These are phyloP conservation scores for Zizania palustris DNA, from an alignment of 202 grass and related monocot genomes.

Conservation along the genomic window DNA sequence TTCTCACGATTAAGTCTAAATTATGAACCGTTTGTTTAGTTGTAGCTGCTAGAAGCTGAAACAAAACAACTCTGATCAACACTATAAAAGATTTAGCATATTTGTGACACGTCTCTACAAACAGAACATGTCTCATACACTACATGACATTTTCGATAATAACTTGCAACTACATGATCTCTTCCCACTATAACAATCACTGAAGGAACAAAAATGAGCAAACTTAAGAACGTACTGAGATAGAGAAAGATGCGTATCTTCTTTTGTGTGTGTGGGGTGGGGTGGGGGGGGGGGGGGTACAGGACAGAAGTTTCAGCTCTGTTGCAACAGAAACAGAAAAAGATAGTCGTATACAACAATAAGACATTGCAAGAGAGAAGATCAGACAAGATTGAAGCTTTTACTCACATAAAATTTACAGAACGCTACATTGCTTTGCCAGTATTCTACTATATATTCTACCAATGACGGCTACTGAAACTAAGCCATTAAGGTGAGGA, in stretches of 20 bases:
- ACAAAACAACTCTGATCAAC: neutral
- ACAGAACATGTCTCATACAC: neutral
- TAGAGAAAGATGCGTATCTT: neutral
- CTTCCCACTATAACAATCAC: neutral
- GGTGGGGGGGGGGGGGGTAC: too few species aligned
- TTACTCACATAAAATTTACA: constrained; percentile 38
- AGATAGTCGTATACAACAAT: neutral
- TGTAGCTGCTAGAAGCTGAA: too few species aligned
- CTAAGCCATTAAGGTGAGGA: neutral
- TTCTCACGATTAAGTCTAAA: too few species aligned
- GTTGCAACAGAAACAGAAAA: constrained; percentile 25
- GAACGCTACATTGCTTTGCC: neutral
- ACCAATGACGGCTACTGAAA: neutral
- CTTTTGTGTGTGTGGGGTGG: too few species aligned
- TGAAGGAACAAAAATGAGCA: neutral
- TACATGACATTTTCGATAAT: neutral
- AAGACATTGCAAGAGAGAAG: neutral
- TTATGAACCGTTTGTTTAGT: too few species aligned
- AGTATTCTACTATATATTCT: constrained; percentile 15
- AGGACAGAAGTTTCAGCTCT: constrained; percentile 10
- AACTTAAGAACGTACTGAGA: neutral
- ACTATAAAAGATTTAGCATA: neutral
- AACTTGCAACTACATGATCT: neutral
- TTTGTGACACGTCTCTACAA: neutral
- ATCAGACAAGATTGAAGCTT: constrained; percentile 25